Base-by-base conservation (phyloP, 2,329 filamentous ascomycete genomes). In the Amesomyces nigricolor region DNA sequence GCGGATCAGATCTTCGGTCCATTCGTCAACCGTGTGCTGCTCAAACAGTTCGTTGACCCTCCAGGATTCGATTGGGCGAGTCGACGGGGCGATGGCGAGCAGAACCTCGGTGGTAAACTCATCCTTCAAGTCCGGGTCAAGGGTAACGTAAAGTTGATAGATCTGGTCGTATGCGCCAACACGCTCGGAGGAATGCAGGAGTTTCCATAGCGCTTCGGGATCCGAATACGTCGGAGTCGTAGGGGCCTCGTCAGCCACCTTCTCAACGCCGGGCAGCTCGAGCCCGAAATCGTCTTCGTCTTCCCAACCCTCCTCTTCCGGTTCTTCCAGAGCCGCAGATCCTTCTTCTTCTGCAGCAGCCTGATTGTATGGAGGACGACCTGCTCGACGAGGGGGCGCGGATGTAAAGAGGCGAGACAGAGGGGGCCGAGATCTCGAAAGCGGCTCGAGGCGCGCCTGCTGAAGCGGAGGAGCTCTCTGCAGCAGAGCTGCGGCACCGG, bases 31-130 rank as follows among this genome's bases (percentile, higher is more conserved):
- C 0, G 69, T 62, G 2, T 77, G 63, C 30, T 71, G 65, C 2
- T 67, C 66, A 49, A 80, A 78, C 2, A 81, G 57, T 2, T 74
- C 69, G 4, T 71, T 64, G n/a, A 78, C 70, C 53, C 77, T 73
- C 62, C 70, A 70, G 1, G 72, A 72, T 47, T 80, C 76, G 3
- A 74, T 65, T 8, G 72, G 61, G n/a, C 72, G 71, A 5, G 64
- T 65, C 3, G 77, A 78, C 14, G 62, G 67, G 5, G 74, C 68
- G 9, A 82, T 70, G 46, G 75, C 75, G 2, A 67, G 53, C 1
- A 80, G 59, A 17, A 79, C 67, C 2, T 62, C 47, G 2, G 61
- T 65, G 2, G 67, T 67, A 11, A 73, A 59, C 3, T 62, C 60
- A 4, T 55, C 44, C 44, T 68, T 63, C 42, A 71, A 63, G 2